phyloP scores from a whole-genome alignment of 225 moss, liverwort and hornwort species.

The Straminergon stramineum region DNA sequence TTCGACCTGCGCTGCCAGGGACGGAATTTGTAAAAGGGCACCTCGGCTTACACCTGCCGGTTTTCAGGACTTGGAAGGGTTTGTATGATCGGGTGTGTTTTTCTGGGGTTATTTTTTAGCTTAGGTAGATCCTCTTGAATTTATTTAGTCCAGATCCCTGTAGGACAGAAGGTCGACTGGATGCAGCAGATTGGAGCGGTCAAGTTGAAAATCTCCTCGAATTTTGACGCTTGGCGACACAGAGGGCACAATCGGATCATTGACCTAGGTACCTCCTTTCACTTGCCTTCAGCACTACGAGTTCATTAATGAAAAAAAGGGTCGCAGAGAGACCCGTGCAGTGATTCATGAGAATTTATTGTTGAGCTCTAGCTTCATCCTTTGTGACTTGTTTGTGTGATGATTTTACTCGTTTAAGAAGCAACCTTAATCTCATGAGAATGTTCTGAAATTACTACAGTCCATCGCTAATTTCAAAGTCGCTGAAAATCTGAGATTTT shows the following conservation, averaged over 20 bases:
- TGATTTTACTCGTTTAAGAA: background rate
- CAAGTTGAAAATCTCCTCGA: background rate
- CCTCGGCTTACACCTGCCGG: background rate
- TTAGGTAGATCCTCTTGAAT: background rate
- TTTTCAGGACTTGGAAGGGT: slow-evolving; percentile 20
- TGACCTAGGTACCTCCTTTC: background rate
- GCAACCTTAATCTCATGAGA: background rate
- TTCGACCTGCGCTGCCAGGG: background rate
- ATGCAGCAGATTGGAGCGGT: background rate
- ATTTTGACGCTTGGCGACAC: background rate
- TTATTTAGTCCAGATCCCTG: background rate
- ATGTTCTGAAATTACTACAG: background rate
- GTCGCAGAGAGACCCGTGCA: background rate
- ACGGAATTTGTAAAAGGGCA: background rate
- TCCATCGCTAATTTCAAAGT: background rate
- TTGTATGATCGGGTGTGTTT: background rate
- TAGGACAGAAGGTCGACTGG: background rate
- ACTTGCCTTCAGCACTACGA: background rate
- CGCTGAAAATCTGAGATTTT: background rate
- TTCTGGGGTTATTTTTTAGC: background rate
- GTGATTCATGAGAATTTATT: background rate
- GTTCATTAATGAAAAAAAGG: background rate
- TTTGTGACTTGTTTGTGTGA: background rate
- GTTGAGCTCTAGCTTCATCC: background rate
- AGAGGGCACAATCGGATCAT: background rate